Evolutionary conservation across 1,284 basidiomycete genomes (phyloP).

Genomic region (Melampsora americana): DNA sequence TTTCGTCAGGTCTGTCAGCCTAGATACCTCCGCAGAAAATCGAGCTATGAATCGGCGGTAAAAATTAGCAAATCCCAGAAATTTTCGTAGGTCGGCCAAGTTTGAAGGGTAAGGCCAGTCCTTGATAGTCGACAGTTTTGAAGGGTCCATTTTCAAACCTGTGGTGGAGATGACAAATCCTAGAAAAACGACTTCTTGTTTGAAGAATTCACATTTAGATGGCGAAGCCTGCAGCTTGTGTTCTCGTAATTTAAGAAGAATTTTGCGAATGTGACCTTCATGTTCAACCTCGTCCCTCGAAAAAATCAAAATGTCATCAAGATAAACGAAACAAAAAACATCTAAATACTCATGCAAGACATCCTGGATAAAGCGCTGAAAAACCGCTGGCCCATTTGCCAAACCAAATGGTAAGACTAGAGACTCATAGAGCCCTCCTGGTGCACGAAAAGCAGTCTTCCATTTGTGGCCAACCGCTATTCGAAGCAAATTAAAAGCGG

Average conservation of each 20-base stretch:
- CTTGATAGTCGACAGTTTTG: not conserved
- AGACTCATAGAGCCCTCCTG: not conserved
- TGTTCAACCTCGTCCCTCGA: not conserved
- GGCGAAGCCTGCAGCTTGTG: not conserved
- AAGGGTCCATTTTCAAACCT: not conserved
- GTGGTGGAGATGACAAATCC: not conserved
- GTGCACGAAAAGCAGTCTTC: not conserved
- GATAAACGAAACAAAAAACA: conserved; percentile 11
- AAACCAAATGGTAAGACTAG: not conserved
- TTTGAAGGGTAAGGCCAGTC: not conserved
- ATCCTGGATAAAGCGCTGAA: conserved; percentile 21
- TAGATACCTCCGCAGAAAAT: not conserved
- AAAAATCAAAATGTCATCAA: conserved; percentile 29
- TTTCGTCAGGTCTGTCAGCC: not conserved
- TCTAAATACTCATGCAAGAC: conserved; percentile 16
- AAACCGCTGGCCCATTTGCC: not conserved
- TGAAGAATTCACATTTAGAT: conserved; percentile 4
- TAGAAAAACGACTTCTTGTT: not conserved
- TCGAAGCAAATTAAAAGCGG: conserved; percentile 49
- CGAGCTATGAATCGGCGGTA: not conserved
- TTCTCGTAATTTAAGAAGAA: not conserved
- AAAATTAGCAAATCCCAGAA: conserved; percentile 5
- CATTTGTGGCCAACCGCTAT: not conserved
- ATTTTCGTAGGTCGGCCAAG: not conserved
- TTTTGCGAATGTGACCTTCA: not conserved